Base-by-base conservation (phyloP, 2,329 filamentous ascomycete genomes). In the Aspergillus pseudoviridinutans region DNA sequence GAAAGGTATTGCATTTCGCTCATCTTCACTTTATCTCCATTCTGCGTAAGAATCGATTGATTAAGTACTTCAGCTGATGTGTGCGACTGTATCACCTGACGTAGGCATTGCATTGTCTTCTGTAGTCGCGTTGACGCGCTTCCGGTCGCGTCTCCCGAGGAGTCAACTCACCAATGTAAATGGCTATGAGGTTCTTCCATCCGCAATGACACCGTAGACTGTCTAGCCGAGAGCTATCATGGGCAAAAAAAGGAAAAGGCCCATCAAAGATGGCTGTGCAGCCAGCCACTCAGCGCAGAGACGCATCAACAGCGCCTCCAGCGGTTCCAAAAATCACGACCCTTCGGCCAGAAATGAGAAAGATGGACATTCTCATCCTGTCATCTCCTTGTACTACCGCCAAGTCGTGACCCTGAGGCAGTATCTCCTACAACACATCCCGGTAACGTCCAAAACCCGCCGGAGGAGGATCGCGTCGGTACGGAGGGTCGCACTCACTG, bases 311-410 rank as follows among this genome's bases (percentile, higher is more conserved):
- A 44, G 55, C 52, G 42, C 62, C 53, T 42, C 64, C 50, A 41
- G 44, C 25, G 50, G 60, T 64, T 66, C 64, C 60, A 67, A 54
- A 55, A 51, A 47, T 35, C 49, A 58, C 24, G 56, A 54, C 24
- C 42, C 38, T 50, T 55, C 61, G 55, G 28, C 46, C 49, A 46
- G 57, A n/a, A 42, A 57, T 53, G 50, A 54, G 56, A 58, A 46
- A 47, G 49, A 55, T 56, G 59, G 58, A 58, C 56, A 57, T 35
- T 62, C 62, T 3, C 87, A 91, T 68, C 84, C 85, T 54, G 81
- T 94, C 35, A 79, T 96, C 56, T 80, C 80, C 49, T 82, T 83
- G 60, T 89, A 87, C 74, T 96, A 92, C 74, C 75, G 81, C 7
- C 74, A 80, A 50, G 82, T 92, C 12, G 72, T 84, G 55, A 86